Conservation (phyloP, 305 asterid species). For the Solanum hybrid region DNA sequence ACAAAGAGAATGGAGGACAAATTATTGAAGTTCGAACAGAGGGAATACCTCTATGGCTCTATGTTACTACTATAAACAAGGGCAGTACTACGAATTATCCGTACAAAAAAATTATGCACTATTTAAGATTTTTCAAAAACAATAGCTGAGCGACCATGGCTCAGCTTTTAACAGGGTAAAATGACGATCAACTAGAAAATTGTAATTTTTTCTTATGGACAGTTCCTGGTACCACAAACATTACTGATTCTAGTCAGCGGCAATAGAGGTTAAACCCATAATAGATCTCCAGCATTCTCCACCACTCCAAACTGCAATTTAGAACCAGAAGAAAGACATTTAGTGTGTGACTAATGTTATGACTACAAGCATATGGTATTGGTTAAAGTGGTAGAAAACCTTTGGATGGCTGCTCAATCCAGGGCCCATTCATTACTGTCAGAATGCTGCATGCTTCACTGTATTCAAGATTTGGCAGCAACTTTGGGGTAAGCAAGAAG, state of each 20-base stretch:
- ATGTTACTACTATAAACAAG: neutral
- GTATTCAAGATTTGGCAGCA: slow-evolving; percentile 78
- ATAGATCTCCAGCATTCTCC: slow-evolving; percentile 69
- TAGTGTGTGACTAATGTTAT: neutral
- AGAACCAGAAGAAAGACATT: neutral
- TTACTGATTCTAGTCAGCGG: neutral
- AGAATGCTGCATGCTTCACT: slow-evolving; percentile 78
- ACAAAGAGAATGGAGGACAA: neutral
- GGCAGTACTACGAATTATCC: neutral
- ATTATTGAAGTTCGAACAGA: neutral
- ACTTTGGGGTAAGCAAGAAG: slow-evolving; percentile 88
- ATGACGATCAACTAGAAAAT: neutral
- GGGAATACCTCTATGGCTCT: neutral
- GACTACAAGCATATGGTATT: neutral
- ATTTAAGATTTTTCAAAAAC: neutral
- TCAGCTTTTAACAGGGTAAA: neutral
- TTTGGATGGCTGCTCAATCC: slow-evolving; percentile 87
- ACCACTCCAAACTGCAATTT: slow-evolving; percentile 66
- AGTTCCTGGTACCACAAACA: neutral
- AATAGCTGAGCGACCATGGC: neutral
- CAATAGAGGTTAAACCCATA: slow-evolving; percentile 13
- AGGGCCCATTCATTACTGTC: slow-evolving; percentile 92
- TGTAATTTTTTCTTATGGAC: neutral
- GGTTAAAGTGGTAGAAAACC: slow-evolving; percentile 31
- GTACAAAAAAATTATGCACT: neutral